Conservation (phyloP, 179 eudicot species). For the Spergularia azorica region DNA sequence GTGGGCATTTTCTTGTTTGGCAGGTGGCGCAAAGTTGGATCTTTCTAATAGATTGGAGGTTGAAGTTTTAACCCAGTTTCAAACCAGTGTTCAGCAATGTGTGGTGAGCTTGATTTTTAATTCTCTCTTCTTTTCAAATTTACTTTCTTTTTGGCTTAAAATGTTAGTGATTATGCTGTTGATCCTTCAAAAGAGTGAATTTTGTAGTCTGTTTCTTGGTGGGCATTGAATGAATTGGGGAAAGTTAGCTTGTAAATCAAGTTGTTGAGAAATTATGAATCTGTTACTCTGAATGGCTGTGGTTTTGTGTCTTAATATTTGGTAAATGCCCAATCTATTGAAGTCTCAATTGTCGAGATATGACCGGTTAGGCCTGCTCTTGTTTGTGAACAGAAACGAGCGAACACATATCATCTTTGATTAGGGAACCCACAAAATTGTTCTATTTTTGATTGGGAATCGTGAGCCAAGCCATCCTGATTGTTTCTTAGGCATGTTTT, state of each 20-base stretch:
- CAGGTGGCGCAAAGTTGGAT: slow-evolving; percentile 42
- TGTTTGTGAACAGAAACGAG: not conserved
- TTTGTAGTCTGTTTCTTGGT: not conserved
- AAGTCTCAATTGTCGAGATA: not conserved
- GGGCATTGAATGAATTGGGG: not conserved
- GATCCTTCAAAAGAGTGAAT: not conserved
- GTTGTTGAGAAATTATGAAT: not conserved
- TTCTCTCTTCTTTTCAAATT: too few relatives aligned
- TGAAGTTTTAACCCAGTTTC: slow-evolving; percentile 36
- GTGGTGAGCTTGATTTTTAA: slow-evolving; percentile 35
- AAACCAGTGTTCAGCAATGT: slow-evolving; percentile 41
- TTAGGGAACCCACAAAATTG: not conserved
- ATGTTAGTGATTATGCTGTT: not conserved
- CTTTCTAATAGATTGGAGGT: slow-evolving; percentile 26
- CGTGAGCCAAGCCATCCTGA: not conserved
- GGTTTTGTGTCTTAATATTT: not conserved
- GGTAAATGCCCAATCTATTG: not conserved
- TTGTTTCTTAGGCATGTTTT: not conserved
- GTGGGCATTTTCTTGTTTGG: not conserved
- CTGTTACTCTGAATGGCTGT: not conserved
- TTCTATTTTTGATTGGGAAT: not conserved
- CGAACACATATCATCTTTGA: not conserved
- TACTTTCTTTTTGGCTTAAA: not conserved
- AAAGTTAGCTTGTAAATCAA: not conserved
- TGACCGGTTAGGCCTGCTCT: too few relatives aligned